Evolutionary conservation across 495 filamentous ascomycete genomes (phyloP), one percentile per base, ranked within the genome.

Genomic region (Hypoxylon cercidicola): DNA sequence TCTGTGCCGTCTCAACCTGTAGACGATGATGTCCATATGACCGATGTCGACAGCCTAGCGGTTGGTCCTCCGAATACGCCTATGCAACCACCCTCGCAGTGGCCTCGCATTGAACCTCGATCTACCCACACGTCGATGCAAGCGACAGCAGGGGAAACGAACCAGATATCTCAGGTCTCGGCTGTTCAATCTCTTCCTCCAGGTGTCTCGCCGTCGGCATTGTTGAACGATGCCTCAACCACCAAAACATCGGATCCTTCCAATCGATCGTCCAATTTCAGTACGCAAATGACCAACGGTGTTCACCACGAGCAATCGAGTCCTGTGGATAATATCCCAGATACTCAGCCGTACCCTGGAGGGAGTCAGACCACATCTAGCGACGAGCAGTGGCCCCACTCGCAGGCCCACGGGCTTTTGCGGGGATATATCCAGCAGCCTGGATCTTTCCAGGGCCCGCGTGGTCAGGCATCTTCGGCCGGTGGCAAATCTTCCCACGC

Each of bases 151-250:
- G 80, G 78, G 1, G 68, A 52, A 10, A 82, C 70, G 15, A 78
- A 78, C 8, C 78, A 79, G 43, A 47, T 82, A 1, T 86, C 91
- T 4, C 93, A 97, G 74, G 81, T 83, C 39, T 90, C 89, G 7
- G 87, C 84, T 0, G 81, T 93, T 48, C 93, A 91, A 3, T 85
- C 89, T 19, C 83, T 97, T 72, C 87, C 89, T 9, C 85, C 86
- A 8, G 90, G 90, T 12, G 89, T 93, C 30, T 88, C 93, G 49
- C 86, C 90, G 3, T 86, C 82, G 3, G 90, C 91, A 43, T 87
- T 94, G 60, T 76, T 85, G 23, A 97, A 97, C 66, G 90, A 93
- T 67, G 93, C 93, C 3, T 96, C 93, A 7, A 95, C 92, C 0
- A 93, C 91, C n/a, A 90, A 90, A 39, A 92, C 89, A 4, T 81